Conservation (phyloP, 768 basidiomycete species). For the Cubamyces sp. region DNA sequence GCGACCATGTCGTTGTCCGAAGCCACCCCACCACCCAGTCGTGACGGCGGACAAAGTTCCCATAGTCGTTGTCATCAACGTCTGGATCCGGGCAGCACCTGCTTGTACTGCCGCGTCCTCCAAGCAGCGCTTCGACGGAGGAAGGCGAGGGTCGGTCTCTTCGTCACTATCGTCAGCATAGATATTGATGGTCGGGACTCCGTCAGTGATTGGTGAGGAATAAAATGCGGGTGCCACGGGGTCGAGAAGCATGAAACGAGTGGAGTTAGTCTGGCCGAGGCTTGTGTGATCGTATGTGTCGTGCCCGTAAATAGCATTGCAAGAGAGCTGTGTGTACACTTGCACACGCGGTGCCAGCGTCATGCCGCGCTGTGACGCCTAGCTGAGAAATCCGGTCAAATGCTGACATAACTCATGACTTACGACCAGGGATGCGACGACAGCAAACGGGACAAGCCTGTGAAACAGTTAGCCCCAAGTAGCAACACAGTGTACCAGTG, state of each 20-base stretch:
- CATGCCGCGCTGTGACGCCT: slow-evolving; percentile 64
- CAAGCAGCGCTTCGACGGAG: slow-evolving; percentile 44
- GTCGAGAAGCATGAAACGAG: slow-evolving; percentile 4
- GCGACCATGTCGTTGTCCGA: slow-evolving; percentile 76
- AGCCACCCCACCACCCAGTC: slow-evolving; percentile 86
- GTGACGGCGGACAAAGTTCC: slow-evolving; percentile 80
- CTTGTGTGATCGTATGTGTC: slow-evolving; percentile 44
- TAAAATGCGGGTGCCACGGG: slow-evolving; percentile 8
- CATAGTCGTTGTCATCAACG: slow-evolving; percentile 75
- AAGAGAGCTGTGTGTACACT: slow-evolving; percentile 79
- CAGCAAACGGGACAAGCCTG: slow-evolving; percentile 76
- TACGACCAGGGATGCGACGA: slow-evolving; percentile 70
- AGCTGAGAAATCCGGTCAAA: background rate
- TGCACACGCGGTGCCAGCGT: slow-evolving; percentile 80
- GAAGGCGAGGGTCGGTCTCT: slow-evolving; percentile 43
- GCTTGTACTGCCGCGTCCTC: slow-evolving; percentile 64
- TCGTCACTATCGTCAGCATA: slow-evolving; percentile 32
- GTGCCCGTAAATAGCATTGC: slow-evolving; percentile 55
- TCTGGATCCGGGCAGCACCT: slow-evolving; percentile 74
- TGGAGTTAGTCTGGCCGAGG: slow-evolving; percentile 6
- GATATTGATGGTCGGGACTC: background rate
- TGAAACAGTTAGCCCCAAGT: background rate
- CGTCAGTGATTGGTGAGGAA: background rate
- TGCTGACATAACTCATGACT: slow-evolving; percentile 28
- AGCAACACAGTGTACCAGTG: background rate